These are phyloP conservation scores for Crucibulum laeve DNA, from an alignment of 768 basidiomycete genomes.

Conservation along the genomic window DNA sequence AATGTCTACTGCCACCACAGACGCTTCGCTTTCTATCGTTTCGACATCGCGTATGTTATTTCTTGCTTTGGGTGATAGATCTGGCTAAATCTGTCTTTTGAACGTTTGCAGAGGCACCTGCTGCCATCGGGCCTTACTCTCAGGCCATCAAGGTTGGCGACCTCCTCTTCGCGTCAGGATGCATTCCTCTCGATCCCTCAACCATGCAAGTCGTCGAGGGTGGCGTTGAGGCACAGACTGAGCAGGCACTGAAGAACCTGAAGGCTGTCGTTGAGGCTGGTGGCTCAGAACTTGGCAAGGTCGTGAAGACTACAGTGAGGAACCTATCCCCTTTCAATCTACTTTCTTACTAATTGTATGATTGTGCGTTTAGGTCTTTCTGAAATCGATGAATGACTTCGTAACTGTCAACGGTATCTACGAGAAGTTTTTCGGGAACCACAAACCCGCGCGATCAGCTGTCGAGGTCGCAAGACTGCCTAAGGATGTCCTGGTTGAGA, in stretches of 20 bases:
- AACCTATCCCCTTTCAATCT: neutral
- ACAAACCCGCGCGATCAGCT: conserved; percentile 90
- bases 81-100: neutral
- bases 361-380: conserved; percentile 63
- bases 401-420: conserved; percentile 78
- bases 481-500: conserved; percentile 87
- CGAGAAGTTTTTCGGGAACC: conserved; percentile 77
- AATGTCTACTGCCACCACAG: conserved; percentile 33
- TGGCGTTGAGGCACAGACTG: conserved; percentile 76
- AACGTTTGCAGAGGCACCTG: conserved; percentile 58
- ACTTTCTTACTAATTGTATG: neutral
- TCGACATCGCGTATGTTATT: conserved; percentile 34
- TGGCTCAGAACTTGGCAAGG: conserved; percentile 71
- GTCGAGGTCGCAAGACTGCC: conserved; percentile 90
- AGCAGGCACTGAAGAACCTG: conserved; percentile 85
- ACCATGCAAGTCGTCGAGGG: conserved; percentile 68
- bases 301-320: conserved; percentile 89
- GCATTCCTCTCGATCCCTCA: conserved; percentile 76
- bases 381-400: conserved; percentile 93
- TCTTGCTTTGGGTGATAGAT: neutral
- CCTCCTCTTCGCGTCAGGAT: conserved; percentile 87
- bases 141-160: conserved; percentile 83
- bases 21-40: conserved; percentile 33
- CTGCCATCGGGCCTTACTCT: conserved; percentile 83
- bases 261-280: conserved; percentile 79